A percentile compares a stretch with the other conserved stretches of the same genome.
phyloP scores from a whole-genome alignment of 1,139 yeast species.

The Yamadazyma atmosphaerica region DNA sequence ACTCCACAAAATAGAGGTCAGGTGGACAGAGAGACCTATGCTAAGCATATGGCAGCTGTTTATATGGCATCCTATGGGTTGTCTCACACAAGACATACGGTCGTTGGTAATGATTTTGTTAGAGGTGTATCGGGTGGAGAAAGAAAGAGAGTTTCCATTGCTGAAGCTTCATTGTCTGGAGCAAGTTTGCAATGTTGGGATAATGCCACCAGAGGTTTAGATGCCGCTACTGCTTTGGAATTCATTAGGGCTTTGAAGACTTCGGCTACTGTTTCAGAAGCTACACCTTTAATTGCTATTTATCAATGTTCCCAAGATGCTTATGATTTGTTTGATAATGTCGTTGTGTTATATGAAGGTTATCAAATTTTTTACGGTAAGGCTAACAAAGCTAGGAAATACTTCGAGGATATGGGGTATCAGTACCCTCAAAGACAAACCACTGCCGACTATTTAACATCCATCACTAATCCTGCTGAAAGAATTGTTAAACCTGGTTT shows the following conservation, averaged over 20 bases:
- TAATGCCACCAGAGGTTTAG: constrained; percentile 62
- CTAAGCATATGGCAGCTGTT: constrained; percentile 43
- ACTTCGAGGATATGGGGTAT: constrained; percentile 49
- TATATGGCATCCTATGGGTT: constrained; percentile 46
- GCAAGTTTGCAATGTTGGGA: constrained; percentile 57
- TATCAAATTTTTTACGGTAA: constrained; percentile 76
- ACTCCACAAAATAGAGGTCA: constrained; percentile 43
- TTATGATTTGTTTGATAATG: constrained; percentile 69
- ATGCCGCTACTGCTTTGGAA: constrained; percentile 66
- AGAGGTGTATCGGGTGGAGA: constrained; percentile 49
- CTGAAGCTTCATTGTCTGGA: constrained; percentile 40
- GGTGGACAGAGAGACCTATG: constrained; percentile 39
- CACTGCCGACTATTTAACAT: constrained; percentile 79
- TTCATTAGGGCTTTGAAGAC: constrained; percentile 68
- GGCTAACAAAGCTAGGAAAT: constrained; percentile 44
- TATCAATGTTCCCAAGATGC: constrained; percentile 84
- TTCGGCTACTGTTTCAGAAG: constrained; percentile 55
- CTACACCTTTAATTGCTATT: constrained; percentile 72
- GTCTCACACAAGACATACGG: constrained; percentile 33
- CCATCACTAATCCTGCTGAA: constrained; percentile 74
- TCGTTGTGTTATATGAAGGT: constrained; percentile 71
- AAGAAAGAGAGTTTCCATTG: constrained; percentile 46
- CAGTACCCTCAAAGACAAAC: constrained; percentile 75
- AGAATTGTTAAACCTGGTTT: constrained; percentile 55
- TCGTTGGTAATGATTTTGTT: constrained; percentile 38